Evolutionary conservation across 2,329 filamentous ascomycete genomes (phyloP).

Genomic region (Fusarium multiceps): DNA sequence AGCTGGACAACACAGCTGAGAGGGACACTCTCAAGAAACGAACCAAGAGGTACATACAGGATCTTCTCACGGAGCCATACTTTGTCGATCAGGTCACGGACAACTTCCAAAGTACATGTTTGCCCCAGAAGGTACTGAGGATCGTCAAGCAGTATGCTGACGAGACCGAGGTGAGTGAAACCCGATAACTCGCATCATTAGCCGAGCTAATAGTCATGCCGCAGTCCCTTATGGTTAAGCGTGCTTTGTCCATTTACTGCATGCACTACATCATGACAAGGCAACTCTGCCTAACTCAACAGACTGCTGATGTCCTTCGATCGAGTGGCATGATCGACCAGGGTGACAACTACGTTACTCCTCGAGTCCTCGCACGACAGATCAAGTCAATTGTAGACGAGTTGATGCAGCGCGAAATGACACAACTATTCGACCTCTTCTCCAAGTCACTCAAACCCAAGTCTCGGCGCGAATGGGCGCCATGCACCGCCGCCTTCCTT

Average conservation of each 20-base stretch:
- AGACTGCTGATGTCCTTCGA: constrained; percentile 56
- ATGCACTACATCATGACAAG: constrained; percentile 68
- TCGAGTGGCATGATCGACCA: constrained; percentile 58
- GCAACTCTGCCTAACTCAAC: constrained; percentile 63
- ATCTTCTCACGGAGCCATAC: constrained; percentile 58
- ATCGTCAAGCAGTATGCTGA: constrained; percentile 62
- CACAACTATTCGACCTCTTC: constrained; percentile 64
- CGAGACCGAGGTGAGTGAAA: constrained; percentile 55
- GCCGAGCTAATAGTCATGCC: constrained; percentile 21
- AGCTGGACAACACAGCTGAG: constrained; percentile 55
- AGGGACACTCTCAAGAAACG: constrained; percentile 60
- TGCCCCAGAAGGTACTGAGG: constrained; percentile 60
- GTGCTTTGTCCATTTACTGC: constrained; percentile 65
- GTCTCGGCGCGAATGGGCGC: constrained; percentile 64
- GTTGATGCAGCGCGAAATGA: constrained; percentile 63
- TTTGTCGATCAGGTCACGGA: constrained; percentile 65
- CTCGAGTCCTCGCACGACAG: constrained; percentile 66
- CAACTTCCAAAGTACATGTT: constrained; percentile 55
- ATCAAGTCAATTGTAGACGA: constrained; percentile 68
- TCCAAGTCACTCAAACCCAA: constrained; percentile 66
- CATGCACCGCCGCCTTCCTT: constrained; percentile 67
- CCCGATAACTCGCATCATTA: constrained; percentile 15
- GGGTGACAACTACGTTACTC: constrained; percentile 59
- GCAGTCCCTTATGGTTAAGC: constrained; percentile 62
- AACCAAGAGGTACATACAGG: constrained; percentile 61